Evolutionary conservation across 2,329 filamentous ascomycete species (phyloP).

Genomic region (Lizonia empirigonia): DNA sequence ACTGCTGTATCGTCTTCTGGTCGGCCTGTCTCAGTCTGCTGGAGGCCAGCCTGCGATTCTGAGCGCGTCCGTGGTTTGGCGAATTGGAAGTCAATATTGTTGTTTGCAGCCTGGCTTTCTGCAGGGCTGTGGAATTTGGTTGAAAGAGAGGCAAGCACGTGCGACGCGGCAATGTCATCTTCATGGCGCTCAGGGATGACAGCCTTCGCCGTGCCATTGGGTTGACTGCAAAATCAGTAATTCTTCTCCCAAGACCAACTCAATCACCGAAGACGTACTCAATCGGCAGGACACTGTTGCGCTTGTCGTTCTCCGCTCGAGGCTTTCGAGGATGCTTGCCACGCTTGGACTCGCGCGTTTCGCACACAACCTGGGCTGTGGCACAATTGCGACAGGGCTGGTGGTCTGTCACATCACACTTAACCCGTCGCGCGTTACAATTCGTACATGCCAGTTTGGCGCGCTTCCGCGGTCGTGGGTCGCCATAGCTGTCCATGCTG

Average conservation of each 20-base stretch:
- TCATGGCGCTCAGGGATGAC: constrained; percentile 30
- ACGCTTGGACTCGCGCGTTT: constrained; percentile 51
- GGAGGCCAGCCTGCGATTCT: constrained; percentile 15
- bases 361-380: constrained; percentile 46
- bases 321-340: constrained; percentile 49
- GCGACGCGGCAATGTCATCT: constrained; percentile 39
- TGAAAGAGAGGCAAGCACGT: constrained; percentile 37
- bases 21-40: constrained; percentile 25
- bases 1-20: constrained; percentile 35
- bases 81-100: constrained; percentile 20
- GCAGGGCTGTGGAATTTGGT: constrained; percentile 33
- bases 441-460: constrained; percentile 53
- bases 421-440: constrained; percentile 54
- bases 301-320: constrained; percentile 25
- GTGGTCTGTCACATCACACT: constrained; percentile 54
- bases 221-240: constrained; percentile 1
- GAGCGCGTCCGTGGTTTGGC: constrained; percentile 18
- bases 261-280: constrained; percentile 19
- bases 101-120: constrained; percentile 17
- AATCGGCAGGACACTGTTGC: constrained; percentile 5
- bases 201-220: constrained; percentile 3
- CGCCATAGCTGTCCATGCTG: constrained; percentile 20
- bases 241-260: background rate
- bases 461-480: constrained; percentile 37
- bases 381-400: constrained; percentile 54